Evolutionary conservation across 2,329 filamentous ascomycete genomes (phyloP).

Genomic region (Ophiocordyceps robertsii): DNA sequence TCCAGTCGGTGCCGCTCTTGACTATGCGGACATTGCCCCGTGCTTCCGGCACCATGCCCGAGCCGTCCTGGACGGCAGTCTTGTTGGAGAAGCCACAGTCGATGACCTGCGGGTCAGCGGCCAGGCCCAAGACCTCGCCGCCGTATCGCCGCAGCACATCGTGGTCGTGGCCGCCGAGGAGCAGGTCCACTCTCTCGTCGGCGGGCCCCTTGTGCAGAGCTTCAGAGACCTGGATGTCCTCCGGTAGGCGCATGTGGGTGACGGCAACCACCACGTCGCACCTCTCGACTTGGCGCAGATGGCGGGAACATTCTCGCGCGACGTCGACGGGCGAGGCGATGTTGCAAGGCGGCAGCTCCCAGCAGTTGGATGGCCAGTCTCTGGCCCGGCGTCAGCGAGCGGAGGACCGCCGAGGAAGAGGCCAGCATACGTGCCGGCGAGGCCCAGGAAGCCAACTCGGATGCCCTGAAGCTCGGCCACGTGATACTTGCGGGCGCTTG

Average conservation of each 20-base stretch:
- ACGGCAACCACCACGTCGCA: too few species aligned
- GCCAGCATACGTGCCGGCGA: slow-evolving; percentile 4
- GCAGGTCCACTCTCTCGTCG: too few species aligned
- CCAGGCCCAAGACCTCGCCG: too few species aligned
- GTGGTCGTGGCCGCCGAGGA: too few species aligned
- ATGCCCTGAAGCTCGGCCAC: background rate
- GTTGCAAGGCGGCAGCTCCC: slow-evolving; percentile 4
- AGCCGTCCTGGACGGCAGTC: too few species aligned
- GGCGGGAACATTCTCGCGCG: slow-evolving; percentile 1
- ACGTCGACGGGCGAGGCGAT: slow-evolving; percentile 4
- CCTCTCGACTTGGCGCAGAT: too few species aligned
- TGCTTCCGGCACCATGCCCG: background rate
- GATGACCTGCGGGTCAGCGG: slow-evolving; percentile 2
- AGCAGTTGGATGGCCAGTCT: slow-evolving; percentile 6
- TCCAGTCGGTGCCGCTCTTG: slow-evolving; percentile 6
- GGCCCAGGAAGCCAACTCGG: slow-evolving; percentile 6
- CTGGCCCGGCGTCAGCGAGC: background rate
- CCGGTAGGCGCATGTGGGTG: too few species aligned
- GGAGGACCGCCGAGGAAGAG: background rate
- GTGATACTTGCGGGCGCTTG: slow-evolving; percentile 2
- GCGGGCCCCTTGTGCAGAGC: too few species aligned
- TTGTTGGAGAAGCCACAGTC: background rate
- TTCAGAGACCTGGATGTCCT: too few species aligned
- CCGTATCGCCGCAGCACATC: too few species aligned
- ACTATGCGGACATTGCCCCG: slow-evolving; percentile 1